Conservation (phyloP, 1,139 yeast genomes). For the Lodderomyces parapsilosis region DNA sequence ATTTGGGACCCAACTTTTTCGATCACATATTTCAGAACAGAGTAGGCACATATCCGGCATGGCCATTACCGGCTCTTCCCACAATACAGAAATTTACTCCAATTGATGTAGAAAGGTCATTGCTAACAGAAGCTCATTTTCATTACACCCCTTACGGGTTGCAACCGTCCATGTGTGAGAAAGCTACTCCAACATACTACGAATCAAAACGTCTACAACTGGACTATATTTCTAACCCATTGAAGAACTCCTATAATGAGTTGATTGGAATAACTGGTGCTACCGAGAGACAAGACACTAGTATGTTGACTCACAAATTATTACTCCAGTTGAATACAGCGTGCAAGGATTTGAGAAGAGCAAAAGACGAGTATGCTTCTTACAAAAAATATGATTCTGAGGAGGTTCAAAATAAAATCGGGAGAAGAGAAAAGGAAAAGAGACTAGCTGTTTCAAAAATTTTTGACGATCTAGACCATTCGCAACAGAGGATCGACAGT, state of each 20-base stretch:
- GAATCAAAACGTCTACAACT: constrained; percentile 64
- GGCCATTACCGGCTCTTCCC: constrained; percentile 83
- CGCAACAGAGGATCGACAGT: constrained; percentile 39
- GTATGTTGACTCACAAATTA: constrained; percentile 39
- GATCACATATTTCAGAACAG: constrained; percentile 32
- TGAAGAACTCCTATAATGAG: constrained; percentile 55
- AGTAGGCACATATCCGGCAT: constrained; percentile 33
- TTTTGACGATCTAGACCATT: constrained; percentile 37
- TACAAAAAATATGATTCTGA: constrained; percentile 23
- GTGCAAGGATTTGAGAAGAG: constrained; percentile 24
- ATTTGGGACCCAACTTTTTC: constrained; percentile 59
- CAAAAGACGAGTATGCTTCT: constrained; percentile 28
- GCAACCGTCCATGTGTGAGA: constrained; percentile 20
- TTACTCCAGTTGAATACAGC: constrained; percentile 36
- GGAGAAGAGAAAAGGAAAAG: constrained; percentile 34
- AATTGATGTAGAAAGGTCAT: constrained; percentile 74
- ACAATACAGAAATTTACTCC: constrained; percentile 61
- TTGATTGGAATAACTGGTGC: constrained; percentile 56
- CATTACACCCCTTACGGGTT: constrained; percentile 57
- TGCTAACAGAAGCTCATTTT: constrained; percentile 74
- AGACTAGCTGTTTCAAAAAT: constrained; percentile 27
- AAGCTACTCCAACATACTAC: constrained; percentile 45
- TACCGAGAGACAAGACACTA: constrained; percentile 6
- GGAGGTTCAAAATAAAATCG: constrained; percentile 24
- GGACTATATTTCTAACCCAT: constrained; percentile 67